Base-by-base conservation (phyloP, 2,329 filamentous ascomycete species). In the Zasmidium citrigriseum region DNA sequence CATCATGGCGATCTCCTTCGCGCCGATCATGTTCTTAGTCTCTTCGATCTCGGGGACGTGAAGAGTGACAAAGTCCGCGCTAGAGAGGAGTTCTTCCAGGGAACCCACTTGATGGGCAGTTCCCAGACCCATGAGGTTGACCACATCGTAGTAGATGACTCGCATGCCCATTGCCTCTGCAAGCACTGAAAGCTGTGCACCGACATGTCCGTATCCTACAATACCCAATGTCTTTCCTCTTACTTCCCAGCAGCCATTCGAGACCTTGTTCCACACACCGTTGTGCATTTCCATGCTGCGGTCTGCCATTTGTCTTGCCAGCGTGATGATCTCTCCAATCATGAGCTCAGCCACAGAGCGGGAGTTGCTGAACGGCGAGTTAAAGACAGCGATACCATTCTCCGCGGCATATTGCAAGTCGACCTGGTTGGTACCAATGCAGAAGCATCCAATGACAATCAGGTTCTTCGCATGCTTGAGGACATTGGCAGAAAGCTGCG, bases 111-210 rank as follows among this genome's bases (percentile, higher is more conserved):
- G 95, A 66, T 83, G 87, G 27, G 93, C 87, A 11, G 90, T 96
- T 56, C 95, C 95, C 73, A 99, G 80, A 46, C 90, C 89, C 95
- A 99, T 99, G 67, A 98, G 83, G 67, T 93, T 96, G 63, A 96
- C 78, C 5, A 96, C 87, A 75, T 99, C 95, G 76, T 96, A 98
- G 82, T 97, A 99, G 69, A 98, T 93, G 70, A 99, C 95, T 16
- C 84, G 87, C 93, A 99, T 97, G 51, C 95, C 95, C 92, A 99
- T 96, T 22, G 93, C 87, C 77, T 99, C 95, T 24, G 95, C 93
- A 63, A 99, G 81, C 45, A 99, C 95, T 0, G 93, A 98, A 64
- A 99, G 80, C 77, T 99, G 95, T 52, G 91, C 93, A 62, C 95
- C 95, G 73, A 99, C 98, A 74, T 99, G 95, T 62, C 95, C 95